These are phyloP conservation scores for Botrytis cinerea DNA, from an alignment of 2,329 filamentous ascomycete species.

Conservation along the genomic window DNA sequence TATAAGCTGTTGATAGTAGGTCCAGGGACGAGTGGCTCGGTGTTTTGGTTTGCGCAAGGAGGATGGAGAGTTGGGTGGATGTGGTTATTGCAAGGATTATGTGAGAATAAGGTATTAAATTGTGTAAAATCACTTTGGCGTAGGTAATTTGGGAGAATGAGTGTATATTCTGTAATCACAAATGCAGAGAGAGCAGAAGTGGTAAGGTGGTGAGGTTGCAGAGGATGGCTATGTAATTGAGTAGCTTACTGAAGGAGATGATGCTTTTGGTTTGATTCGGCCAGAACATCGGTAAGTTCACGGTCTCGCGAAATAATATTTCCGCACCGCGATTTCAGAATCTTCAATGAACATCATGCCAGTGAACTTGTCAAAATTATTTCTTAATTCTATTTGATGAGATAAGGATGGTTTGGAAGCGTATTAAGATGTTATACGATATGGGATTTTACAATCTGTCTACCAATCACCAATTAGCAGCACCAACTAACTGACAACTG, in stretches of 20 bases:
- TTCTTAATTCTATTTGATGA: background rate
- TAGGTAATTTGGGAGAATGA: background rate
- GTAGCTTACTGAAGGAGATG: background rate
- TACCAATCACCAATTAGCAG: background rate
- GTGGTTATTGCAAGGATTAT: background rate
- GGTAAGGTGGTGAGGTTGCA: background rate
- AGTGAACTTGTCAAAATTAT: background rate
- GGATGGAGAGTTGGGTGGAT: background rate
- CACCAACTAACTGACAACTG: background rate
- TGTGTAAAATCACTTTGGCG: background rate
- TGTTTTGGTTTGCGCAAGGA: background rate
- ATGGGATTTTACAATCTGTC: too few relatives aligned
- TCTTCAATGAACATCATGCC: background rate
- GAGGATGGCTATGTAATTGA: background rate
- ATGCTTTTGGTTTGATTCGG: conserved; percentile 1
- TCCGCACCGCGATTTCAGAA: background rate
- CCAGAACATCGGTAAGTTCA: background rate
- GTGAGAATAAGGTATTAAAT: background rate
- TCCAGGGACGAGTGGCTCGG: background rate
- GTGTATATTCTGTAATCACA: background rate
- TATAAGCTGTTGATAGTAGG: background rate
- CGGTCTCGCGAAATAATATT: conserved; percentile 3
- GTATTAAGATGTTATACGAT: background rate
- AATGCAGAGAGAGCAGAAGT: background rate
- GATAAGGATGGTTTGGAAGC: background rate